Conservation (phyloP, 2,329 filamentous ascomycete species). For the Ceratocystis cubensis region DNA sequence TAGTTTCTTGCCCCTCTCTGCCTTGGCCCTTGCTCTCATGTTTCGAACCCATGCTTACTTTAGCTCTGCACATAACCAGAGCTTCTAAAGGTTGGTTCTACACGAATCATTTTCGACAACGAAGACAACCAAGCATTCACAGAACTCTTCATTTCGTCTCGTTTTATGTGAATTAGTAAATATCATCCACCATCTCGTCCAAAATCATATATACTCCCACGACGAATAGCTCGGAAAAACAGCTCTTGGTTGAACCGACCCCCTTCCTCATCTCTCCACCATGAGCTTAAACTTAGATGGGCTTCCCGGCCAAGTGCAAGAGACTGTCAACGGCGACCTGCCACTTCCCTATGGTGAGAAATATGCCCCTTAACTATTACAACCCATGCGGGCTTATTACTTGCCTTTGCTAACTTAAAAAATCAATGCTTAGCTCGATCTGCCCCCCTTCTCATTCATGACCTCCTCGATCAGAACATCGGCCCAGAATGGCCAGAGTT, state of each 20-base stretch:
- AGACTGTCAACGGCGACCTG: constrained; percentile 17
- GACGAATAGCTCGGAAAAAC: background rate
- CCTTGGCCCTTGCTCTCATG: background rate
- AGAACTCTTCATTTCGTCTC: background rate
- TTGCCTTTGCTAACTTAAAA: background rate
- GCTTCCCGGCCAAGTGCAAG: constrained; percentile 13
- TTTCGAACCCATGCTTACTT: background rate
- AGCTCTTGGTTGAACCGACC: background rate
- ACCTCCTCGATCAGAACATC: constrained; percentile 22
- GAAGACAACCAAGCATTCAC: background rate
- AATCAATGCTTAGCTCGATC: constrained; percentile 18
- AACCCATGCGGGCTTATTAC: background rate
- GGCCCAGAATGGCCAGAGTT: constrained; percentile 22
- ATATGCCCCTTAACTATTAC: background rate
- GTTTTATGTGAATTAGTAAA: no score
- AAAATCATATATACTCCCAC: background rate
- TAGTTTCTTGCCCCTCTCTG: background rate
- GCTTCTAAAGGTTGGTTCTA: background rate
- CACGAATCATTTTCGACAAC: background rate
- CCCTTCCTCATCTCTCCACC: background rate
- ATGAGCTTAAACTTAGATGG: constrained; percentile 18
- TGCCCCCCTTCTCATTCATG: constrained; percentile 22
- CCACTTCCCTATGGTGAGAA: constrained; percentile 21
- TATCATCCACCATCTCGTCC: background rate
- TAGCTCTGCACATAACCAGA: background rate